Conservation (phyloP, 2,329 filamentous ascomycete genomes). For the Ustulina deusta region DNA sequence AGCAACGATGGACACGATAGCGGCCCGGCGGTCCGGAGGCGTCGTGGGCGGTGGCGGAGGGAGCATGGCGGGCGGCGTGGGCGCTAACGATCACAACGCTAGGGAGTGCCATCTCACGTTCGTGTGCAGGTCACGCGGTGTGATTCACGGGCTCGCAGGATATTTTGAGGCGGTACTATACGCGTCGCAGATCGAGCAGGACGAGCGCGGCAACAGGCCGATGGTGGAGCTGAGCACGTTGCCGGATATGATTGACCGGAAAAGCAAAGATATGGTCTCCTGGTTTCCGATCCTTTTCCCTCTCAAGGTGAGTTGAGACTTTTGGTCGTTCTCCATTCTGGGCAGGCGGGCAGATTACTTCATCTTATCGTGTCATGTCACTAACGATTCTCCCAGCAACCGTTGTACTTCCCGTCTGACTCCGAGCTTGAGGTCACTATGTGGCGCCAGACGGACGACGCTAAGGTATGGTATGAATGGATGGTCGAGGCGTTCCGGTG, state of each 20-base stretch:
- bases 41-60: constrained; percentile 75
- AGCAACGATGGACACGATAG: constrained; percentile 65
- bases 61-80: constrained; percentile 79
- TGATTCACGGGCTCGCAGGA: constrained; percentile 89
- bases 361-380: not conserved
- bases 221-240: constrained; percentile 91
- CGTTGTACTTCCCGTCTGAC: constrained; percentile 85
- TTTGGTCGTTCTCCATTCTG: not conserved
- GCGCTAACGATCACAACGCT: constrained; percentile 91
- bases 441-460: constrained; percentile 95
- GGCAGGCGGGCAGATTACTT: not conserved
- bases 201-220: constrained; percentile 54
- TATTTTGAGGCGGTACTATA: constrained; percentile 99
- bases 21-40: constrained; percentile 71
- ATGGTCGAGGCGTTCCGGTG: constrained; percentile 85
- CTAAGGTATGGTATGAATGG: constrained; percentile 99
- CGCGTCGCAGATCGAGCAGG: constrained; percentile 53
- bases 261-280: constrained; percentile 98
- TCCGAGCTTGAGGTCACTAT: constrained; percentile 91
- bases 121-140: constrained; percentile 79
- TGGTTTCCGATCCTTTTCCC: constrained; percentile 99
- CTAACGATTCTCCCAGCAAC: constrained; percentile 67
- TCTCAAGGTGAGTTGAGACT: constrained; percentile 74
- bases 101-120: constrained; percentile 84
- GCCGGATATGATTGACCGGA: constrained; percentile 88